Evolutionary conservation across 805 yeast species (phyloP).

Genomic region (Sugiyamaella mastotermitis): DNA sequence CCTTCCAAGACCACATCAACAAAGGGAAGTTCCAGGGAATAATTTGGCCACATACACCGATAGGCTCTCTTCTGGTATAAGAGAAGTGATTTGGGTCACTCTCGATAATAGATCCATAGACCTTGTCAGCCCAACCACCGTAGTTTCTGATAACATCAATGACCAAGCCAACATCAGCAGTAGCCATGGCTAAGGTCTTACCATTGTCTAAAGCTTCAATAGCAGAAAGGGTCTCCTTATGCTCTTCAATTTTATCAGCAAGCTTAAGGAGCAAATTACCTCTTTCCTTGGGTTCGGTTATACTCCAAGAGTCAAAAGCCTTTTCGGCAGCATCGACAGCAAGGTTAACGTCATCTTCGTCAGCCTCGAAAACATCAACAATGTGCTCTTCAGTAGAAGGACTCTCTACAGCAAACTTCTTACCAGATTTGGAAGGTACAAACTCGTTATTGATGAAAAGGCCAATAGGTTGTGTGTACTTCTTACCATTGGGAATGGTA

Average conservation of each 20-base stretch:
- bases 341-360: slow-evolving; percentile 64
- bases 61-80: slow-evolving; percentile 63
- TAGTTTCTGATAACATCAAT: slow-evolving; percentile 55
- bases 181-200: slow-evolving; percentile 46
- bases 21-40: slow-evolving; percentile 73
- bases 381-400: slow-evolving; percentile 47
- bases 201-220: slow-evolving; percentile 92
- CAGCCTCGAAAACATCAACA: slow-evolving; percentile 64
- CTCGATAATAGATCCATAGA: slow-evolving; percentile 56
- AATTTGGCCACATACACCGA: slow-evolving; percentile 62
- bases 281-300: slow-evolving; percentile 60
- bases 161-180: slow-evolving; percentile 50
- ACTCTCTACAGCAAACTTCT: slow-evolving; percentile 46
- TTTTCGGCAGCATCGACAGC: slow-evolving; percentile 79
- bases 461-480: slow-evolving; percentile 79
- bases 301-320: slow-evolving; percentile 75
- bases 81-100: slow-evolving; percentile 59
- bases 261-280: slow-evolving; percentile 58
- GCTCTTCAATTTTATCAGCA: slow-evolving; percentile 71
- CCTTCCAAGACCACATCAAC: slow-evolving; percentile 72
- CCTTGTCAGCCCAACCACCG: slow-evolving; percentile 74
- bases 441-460: slow-evolving; percentile 84
- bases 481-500: slow-evolving; percentile 58
- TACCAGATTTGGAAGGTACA: slow-evolving; percentile 48
- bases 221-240: slow-evolving; percentile 66